Evolutionary conservation across 495 filamentous ascomycete genomes (phyloP), one percentile per base, ranked within the genome.

Genomic region (Hypoxylon rickii): DNA sequence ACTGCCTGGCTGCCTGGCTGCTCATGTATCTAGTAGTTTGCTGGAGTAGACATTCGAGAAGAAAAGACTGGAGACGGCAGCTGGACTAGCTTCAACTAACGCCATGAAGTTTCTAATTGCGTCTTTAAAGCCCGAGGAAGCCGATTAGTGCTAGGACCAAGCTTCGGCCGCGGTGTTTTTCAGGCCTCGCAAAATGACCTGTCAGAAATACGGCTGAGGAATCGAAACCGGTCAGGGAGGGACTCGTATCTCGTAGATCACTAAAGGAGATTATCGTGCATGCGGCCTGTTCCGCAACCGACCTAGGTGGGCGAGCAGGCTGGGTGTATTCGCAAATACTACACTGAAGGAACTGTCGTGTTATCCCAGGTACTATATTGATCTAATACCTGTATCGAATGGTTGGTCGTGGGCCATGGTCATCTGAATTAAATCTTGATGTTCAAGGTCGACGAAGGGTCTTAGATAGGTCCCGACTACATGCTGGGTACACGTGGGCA

Each of bases 191-290:
- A 11, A 5, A 6, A 34, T 34, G 12, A 29, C 24, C 10, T 10
- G 24, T 29, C 10, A 12, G 32, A 34, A 34, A 12, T 34, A 34
- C 32, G 13, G 10, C 10, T 34, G 10, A 34, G 32, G 10, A 39
- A 22, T 19, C 16, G 15, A 33, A 26, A 13, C 32, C 33, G 19
- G 19, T 26, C 32, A 12, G 10, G 10, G 32, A 6, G 3, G 10
- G 3, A n/a, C 3, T 12, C 32, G 40, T 41, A 47, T 41, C 33
- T 55, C 13, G 43, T 21, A 40, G 22, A 55, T 39, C 22, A 46
- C 24, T 3, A 24, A 33, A 31, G 39, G 21, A 18, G 22, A 51
- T 32, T 10, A 4, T 29, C 10, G 24, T 10, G 10, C 24, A 29
- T 29, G 5, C 10, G 24, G 24, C n/a, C 24, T 29, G 24, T 29